Conservation (phyloP, 441 rosid genomes). For the Arabidopsis hybrid region DNA sequence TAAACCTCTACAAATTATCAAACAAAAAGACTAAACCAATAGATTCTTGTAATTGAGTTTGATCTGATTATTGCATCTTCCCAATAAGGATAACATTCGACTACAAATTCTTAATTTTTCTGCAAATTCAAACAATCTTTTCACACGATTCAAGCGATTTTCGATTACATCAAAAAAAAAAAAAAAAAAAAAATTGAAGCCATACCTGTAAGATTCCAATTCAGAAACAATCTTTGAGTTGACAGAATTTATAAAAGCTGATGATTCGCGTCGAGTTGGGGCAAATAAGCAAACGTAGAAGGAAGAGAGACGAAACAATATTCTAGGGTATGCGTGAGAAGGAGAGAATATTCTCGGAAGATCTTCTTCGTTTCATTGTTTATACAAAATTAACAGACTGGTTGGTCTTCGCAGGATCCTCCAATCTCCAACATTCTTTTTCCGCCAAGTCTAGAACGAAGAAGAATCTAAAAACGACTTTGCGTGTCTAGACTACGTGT, state of each 20-base stretch:
- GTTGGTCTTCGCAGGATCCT: conserved; percentile 17
- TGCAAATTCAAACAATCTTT: too few relatives aligned
- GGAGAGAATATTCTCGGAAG: conserved; percentile 30
- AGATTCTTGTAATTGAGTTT: not conserved
- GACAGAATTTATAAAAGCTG: not conserved
- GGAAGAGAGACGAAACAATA: not conserved
- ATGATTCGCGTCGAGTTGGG: not conserved
- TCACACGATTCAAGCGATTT: too few relatives aligned
- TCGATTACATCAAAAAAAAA: too few relatives aligned
- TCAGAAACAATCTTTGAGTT: not conserved
- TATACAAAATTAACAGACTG: conserved; percentile 19
- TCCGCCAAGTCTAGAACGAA: conserved; percentile 3
- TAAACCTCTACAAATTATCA: conserved; percentile 10
- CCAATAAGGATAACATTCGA: not conserved
- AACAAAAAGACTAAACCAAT: not conserved
- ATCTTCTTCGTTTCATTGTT: conserved; percentile 24
- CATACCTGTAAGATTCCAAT: conserved; percentile 27
- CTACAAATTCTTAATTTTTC: not conserved
- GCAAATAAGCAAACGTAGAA: too few relatives aligned
- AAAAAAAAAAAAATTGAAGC: not conserved
- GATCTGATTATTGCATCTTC: not conserved
- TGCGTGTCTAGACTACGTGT: conserved; percentile 5
- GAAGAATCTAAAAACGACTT: not conserved
- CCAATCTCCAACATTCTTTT: not conserved
- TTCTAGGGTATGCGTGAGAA: conserved; percentile 20